Evolutionary conservation across 768 basidiomycete genomes (phyloP).

Genomic region (Boletales sp.): DNA sequence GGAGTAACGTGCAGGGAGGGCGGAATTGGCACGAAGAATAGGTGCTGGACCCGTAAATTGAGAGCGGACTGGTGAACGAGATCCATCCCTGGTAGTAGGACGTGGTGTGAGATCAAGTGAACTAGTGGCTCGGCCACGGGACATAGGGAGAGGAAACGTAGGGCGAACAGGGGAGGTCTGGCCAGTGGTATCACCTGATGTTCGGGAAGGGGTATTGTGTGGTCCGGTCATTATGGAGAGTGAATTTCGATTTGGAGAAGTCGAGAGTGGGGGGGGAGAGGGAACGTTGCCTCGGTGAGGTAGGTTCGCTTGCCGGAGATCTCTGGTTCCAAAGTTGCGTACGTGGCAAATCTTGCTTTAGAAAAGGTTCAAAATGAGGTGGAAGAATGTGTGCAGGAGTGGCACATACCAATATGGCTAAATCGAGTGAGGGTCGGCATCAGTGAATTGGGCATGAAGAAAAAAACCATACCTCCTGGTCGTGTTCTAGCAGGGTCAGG

Average conservation of each 20-base stretch:
- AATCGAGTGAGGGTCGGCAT: background rate
- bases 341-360: constrained; percentile 78
- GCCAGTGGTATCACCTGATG: constrained; percentile 19
- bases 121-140: constrained; percentile 18
- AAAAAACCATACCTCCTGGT: constrained; percentile 58
- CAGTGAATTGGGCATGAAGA: background rate
- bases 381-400: background rate
- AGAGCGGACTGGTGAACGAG: constrained; percentile 25
- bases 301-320: constrained; percentile 69
- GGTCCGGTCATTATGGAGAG: constrained; percentile 12
- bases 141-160: constrained; percentile 33
- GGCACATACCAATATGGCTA: constrained; percentile 44
- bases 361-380: background rate
- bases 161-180: constrained; percentile 27
- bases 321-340: constrained; percentile 73
- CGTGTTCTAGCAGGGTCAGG: constrained; percentile 73
- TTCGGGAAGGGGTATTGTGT: constrained; percentile 8
- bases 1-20: constrained; percentile 37
- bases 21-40: constrained; percentile 40
- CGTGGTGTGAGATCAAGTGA: constrained; percentile 27
- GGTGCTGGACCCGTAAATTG: constrained; percentile 29
- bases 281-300: constrained; percentile 43
- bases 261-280: constrained; percentile 30
- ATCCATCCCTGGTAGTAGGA: constrained; percentile 9
- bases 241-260: constrained; percentile 25